Base-by-base conservation (phyloP, 2,329 filamentous ascomycete species). In the Neofusicoccum umdonicola region DNA sequence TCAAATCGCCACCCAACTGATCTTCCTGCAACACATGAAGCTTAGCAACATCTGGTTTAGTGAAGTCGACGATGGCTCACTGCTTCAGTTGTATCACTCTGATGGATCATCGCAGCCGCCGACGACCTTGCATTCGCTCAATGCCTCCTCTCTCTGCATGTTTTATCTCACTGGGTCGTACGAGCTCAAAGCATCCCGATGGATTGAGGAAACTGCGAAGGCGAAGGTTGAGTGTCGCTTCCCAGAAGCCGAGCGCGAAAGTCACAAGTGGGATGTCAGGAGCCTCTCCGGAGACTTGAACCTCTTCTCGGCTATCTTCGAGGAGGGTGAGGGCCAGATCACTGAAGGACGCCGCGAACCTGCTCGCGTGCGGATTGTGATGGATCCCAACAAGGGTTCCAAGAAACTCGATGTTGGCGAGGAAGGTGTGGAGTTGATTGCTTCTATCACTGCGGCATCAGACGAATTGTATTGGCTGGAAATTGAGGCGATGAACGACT, bases 211-310 rank as follows among this genome's bases (percentile, higher is more conserved):
- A 68, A 83, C 97, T 12, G 87, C 88, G 54, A 96, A 94, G 78
- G 93, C 93, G 8, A 88, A 89, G 68, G 87, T 97, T 13, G 94
- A 97, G 77, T 90, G 88, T 5, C 87, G 93, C 11, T 97, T 96
- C 71, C 81, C 90, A 0, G 93, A 97, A 74, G 76, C 81, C n/a
- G 92, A 97, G 79, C 87, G 93, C 65, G 92, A 97, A 75, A 86
- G 89, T 65, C 84, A 88, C 15, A 87, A 85, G 70, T 97, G 92
- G 93, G 90, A 90, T 37, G 84, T 96, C 37, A 87, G 92, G 42
- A 90, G 88, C 19, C 83, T 84, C 6, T 71, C 77, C n/a, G 82
- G 82, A 42, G 89, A 81, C 62, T 74, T 87, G 31, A 82, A 79
- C 52, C 75, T 86, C 34, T 79, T 88, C 69, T 86, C 88, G 1